Conservation (phyloP, 2,329 filamentous ascomycete species). For the Aspergillus sp. region DNA sequence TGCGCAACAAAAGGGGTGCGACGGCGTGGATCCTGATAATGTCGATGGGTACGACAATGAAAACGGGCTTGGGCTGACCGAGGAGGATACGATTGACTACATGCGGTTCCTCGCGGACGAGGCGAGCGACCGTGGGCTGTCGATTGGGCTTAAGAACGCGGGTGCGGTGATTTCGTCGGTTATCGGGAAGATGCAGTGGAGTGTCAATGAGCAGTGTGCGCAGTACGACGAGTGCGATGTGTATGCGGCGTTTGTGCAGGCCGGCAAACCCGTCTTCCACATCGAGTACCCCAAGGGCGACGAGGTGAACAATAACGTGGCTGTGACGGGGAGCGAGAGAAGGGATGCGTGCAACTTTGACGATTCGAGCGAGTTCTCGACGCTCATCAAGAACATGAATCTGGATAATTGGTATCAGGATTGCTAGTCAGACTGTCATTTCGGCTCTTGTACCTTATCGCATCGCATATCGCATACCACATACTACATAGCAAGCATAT, state of each 20-base stretch:
- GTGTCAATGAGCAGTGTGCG: conserved; percentile 72
- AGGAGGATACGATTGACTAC: conserved; percentile 61
- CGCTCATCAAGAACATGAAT: conserved; percentile 67
- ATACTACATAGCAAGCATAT: neutral
- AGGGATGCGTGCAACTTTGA: conserved; percentile 53
- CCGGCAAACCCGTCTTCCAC: conserved; percentile 71
- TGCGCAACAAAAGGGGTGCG: conserved; percentile 66
- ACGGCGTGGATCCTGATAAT: conserved; percentile 73
- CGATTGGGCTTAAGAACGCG: conserved; percentile 72
- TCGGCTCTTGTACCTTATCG: neutral
- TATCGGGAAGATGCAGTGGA: conserved; percentile 62
- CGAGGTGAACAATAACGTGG: conserved; percentile 38
- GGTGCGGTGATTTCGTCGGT: conserved; percentile 61
- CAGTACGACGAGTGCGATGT: conserved; percentile 63
- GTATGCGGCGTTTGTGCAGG: conserved; percentile 62
- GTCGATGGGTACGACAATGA: conserved; percentile 69
- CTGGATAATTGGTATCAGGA: conserved; percentile 67
- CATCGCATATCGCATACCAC: neutral
- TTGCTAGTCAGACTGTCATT: conserved; percentile 41
- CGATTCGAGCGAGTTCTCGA: conserved; percentile 61
- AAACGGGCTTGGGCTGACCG: conserved; percentile 65
- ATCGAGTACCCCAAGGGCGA: conserved; percentile 69
- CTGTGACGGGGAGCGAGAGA: conserved; percentile 40
- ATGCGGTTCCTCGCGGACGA: conserved; percentile 63
- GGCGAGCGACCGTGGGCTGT: conserved; percentile 60